Evolutionary conservation across 192 early-diverging fungal species (phyloP), one percentile per base, ranked within the genome.

Genomic region (Mortierella claussenii): DNA sequence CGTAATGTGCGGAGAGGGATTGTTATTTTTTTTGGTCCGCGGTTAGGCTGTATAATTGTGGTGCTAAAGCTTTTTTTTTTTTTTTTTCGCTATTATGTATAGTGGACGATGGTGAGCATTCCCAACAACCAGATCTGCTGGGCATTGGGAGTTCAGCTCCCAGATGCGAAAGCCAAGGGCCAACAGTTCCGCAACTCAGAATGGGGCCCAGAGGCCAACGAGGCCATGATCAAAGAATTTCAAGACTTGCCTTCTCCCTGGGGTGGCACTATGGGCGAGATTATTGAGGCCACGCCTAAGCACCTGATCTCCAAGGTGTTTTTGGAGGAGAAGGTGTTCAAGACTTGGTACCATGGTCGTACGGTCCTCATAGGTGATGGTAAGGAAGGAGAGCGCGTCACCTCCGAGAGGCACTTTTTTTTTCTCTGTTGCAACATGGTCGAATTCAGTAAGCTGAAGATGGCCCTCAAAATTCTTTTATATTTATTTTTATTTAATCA

Each of bases 191-290:
- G 44, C 3, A 55, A 47, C 43, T 55, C 63, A 11, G 53, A 65
- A n/a, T 65, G 63, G 63, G 63, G 63, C 12, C 63, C 63, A 0
- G 63, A 65, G 13, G 51, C 63, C n/a, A 55, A 55, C 23, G 32
- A 45, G 24, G 20, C 28, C 13, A 37, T 65, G 53, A 40, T 55
- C 20, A 45, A 55, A 0, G 42, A 45, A 20, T 42, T 55, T 31
- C n/a, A 46, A 1, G 43, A 65, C 23, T 27, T 47, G 8, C 52
- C 42, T 1, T 21, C 21, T 24, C 52, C 63, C 1, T 55, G 52
- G 36, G 53, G 53, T 20, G 63, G 63, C 32, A 65, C 34, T 0
- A 32, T 65, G 31, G 53, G 63, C 2, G 63, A 65, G 1, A 33
- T 65, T 7, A 54, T 65, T 5, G 31, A 55, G 1, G 52, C 37